Evolutionary conservation across 768 basidiomycete genomes (phyloP).

Genomic region (Amanita rubescens): DNA sequence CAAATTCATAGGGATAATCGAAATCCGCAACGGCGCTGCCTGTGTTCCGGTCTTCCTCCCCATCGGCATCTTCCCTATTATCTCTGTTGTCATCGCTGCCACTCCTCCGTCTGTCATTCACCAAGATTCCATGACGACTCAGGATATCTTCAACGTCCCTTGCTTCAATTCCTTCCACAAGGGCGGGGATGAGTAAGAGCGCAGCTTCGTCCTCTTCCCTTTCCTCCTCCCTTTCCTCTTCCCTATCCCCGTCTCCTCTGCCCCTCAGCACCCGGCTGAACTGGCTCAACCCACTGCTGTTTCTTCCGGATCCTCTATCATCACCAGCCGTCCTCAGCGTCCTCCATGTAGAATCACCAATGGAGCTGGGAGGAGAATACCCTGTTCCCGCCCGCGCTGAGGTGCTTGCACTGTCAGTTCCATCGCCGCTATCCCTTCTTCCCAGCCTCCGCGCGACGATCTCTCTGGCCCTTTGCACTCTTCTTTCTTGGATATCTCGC

Average conservation of each 20-base stretch:
- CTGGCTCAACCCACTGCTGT: slow-evolving; percentile 1
- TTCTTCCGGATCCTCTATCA: slow-evolving; percentile 12
- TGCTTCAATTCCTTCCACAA: slow-evolving; percentile 4
- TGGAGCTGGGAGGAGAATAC: slow-evolving; percentile 34
- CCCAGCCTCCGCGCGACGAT: not conserved
- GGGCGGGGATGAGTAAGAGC: slow-evolving; percentile 2
- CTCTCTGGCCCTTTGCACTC: slow-evolving; percentile 1
- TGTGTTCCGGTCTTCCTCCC: slow-evolving; percentile 6
- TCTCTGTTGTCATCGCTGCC: not conserved
- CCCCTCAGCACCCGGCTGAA: not conserved
- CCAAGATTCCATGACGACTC: slow-evolving; percentile 10
- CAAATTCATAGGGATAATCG: slow-evolving; percentile 9
- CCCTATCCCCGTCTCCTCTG: slow-evolving; percentile 2
- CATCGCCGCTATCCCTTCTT: not conserved
- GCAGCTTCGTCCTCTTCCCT: slow-evolving; percentile 28
- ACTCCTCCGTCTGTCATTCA: slow-evolving; percentile 7
- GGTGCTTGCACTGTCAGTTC: not conserved
- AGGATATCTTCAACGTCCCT: slow-evolving; percentile 4
- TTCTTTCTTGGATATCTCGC: slow-evolving; percentile 4
- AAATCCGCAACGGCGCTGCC: slow-evolving; percentile 8
- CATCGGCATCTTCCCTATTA: slow-evolving; percentile 12
- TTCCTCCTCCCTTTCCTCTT: slow-evolving; percentile 4
- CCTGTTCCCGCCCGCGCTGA: slow-evolving; percentile 8
- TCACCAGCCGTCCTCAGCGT: slow-evolving; percentile 23
- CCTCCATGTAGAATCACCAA: slow-evolving; percentile 40